Base-by-base conservation (phyloP, 352 stramenopile species). In the Phytophthora chlamydospora region DNA sequence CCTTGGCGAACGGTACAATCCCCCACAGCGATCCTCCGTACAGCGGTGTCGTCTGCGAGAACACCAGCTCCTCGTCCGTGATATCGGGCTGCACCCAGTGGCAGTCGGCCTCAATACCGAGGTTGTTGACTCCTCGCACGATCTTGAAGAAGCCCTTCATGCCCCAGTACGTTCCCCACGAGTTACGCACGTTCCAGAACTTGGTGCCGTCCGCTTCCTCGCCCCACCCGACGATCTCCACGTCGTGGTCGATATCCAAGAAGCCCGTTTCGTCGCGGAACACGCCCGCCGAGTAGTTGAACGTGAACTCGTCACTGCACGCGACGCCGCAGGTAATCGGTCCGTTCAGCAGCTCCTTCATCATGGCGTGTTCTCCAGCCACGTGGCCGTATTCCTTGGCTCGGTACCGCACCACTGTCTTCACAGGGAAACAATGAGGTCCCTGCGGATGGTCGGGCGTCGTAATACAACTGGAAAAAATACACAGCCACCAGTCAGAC, bases 101-200 rank as follows among this genome's bases (percentile, higher is more conserved):
- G 66, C 92, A 98, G 65, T 97, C 78, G 38, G 74, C 80, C 46
- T 98, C 93, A 29, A 98, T 96, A 4, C 83, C 88, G 7, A 98
- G 70, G 62, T 97, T 96, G 89, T 98, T 97, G 16, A 81, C 88
- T 21, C 95, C 95, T 11, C 89, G 83, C 29, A 96, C 77, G 60
- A 99, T 93, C 64, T 97, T 91, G 76, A 98, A 98, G 66, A 96
- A 99, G 33, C 96, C 97, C 55, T 98, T 97, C 85, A 98, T 97
- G 31, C 96, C 96, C 96, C 95, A 98, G 66, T 91, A 93, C 12
- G 78, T 93, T 38, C 96, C 96, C 94, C 97, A 85, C 62, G 90
- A 91, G 89, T 99, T 98, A 55, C 97, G 93, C 33, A 98, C 81
- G 75, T 98, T 95, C 97, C 97, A 99, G 78, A 98, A 99, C 76